phyloP scores from a whole-genome alignment of 768 basidiomycete species.

The Phlebiopsis flavidoalba region DNA sequence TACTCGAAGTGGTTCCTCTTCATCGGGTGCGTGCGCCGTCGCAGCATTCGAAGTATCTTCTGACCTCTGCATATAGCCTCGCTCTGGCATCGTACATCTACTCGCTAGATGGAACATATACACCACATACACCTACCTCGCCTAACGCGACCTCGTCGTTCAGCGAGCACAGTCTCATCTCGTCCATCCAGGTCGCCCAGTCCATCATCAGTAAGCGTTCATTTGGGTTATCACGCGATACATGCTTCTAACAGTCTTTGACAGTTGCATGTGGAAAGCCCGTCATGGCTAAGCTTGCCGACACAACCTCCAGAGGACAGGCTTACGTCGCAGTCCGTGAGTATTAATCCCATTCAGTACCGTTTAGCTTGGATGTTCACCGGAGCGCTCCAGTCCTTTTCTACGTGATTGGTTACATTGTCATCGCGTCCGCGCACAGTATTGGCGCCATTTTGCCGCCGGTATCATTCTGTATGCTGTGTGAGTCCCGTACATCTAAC shows the following conservation, averaged over 20 bases:
- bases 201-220: slow-evolving; percentile 32
- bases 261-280: slow-evolving; percentile 32
- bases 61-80: slow-evolving; percentile 21
- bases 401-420: slow-evolving; percentile 37
- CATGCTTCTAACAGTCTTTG: background rate
- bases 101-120: slow-evolving; percentile 65
- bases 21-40: slow-evolving; percentile 15
- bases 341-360: slow-evolving; percentile 14
- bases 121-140: slow-evolving; percentile 31
- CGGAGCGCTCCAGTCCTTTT: slow-evolving; percentile 28
- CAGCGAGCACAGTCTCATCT: slow-evolving; percentile 19
- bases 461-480: slow-evolving; percentile 52
- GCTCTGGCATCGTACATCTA: slow-evolving; percentile 73
- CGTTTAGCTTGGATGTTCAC: slow-evolving; percentile 20
- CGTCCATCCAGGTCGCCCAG: slow-evolving; percentile 24
- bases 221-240: background rate
- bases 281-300: slow-evolving; percentile 48
- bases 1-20: slow-evolving; percentile 21
- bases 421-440: slow-evolving; percentile 24
- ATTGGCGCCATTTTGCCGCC: slow-evolving; percentile 24
- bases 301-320: slow-evolving; percentile 43
- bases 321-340: slow-evolving; percentile 46
- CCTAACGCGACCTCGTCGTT: slow-evolving; percentile 23
- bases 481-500: slow-evolving; percentile 26
- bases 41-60: background rate